These are phyloP conservation scores for Starmerella kuoi DNA, from an alignment of 805 yeast species.

Conservation along the genomic window DNA sequence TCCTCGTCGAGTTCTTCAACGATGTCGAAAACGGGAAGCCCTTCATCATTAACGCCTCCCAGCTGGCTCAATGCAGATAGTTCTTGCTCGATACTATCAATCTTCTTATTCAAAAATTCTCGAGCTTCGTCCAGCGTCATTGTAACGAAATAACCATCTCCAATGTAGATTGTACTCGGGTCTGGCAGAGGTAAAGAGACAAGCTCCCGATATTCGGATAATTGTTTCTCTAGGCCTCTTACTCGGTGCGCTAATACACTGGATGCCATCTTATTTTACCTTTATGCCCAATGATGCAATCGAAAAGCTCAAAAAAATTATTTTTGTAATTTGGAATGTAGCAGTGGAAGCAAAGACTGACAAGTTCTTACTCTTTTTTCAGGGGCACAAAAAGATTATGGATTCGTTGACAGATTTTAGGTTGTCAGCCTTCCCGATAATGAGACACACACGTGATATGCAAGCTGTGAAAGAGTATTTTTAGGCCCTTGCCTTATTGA, in stretches of 20 bases:
- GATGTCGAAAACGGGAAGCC: constrained; percentile 65
- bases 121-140: constrained; percentile 17
- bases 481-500: too few species aligned
- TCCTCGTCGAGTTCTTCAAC: constrained; percentile 74
- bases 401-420: too few species aligned
- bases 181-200: not conserved
- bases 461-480: too few species aligned
- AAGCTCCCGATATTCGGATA: constrained; percentile 13
- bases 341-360: too few species aligned
- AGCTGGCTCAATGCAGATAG: constrained; percentile 13
- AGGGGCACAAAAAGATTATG: too few species aligned
- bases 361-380: too few species aligned
- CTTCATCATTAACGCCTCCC: constrained; percentile 33
- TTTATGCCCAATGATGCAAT: not conserved
- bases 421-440: too few species aligned
- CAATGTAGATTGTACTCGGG: constrained; percentile 21
- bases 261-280: not conserved
- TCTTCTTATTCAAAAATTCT: constrained; percentile 18
- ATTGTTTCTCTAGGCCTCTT: constrained; percentile 1
- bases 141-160: constrained; percentile 27
- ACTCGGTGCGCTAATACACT: not conserved
- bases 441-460: too few species aligned
- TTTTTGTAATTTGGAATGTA: too few species aligned
- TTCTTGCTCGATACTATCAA: constrained; percentile 11
- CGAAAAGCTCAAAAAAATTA: not conserved